Conservation (phyloP, 352 stramenopile genomes). For the Pythium dissimile region DNA sequence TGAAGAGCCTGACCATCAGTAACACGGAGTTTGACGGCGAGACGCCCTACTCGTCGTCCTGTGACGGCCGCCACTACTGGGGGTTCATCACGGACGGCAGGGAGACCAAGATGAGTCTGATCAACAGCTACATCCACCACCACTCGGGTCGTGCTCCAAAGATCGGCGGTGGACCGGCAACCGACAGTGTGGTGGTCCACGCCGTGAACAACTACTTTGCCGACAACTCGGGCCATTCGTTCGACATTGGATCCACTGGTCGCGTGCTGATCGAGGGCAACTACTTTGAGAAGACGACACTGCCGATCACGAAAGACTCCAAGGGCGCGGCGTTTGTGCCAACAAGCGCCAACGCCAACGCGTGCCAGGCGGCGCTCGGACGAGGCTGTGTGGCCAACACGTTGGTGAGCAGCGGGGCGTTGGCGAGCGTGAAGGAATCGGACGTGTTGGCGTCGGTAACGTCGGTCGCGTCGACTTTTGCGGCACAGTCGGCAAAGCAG, state of each 20-base stretch:
- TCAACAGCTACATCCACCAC: constrained; percentile 37
- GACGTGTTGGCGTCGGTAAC: neutral
- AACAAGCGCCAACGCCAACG: neutral
- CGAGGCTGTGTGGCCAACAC: constrained; percentile 5
- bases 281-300: constrained; percentile 14
- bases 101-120: constrained; percentile 24
- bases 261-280: constrained; percentile 12
- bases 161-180: constrained; percentile 14
- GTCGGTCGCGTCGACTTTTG: neutral
- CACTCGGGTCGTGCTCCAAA: constrained; percentile 36
- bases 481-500: neutral
- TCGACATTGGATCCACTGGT: neutral
- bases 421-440: neutral
- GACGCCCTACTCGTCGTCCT: constrained; percentile 37
- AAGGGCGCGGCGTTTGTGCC: neutral
- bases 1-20: constrained; percentile 34
- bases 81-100: constrained; percentile 30
- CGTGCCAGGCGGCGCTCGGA: neutral
- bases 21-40: constrained; percentile 51
- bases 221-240: constrained; percentile 15
- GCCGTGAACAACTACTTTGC: constrained; percentile 11
- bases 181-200: constrained; percentile 17
- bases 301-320: neutral
- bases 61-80: constrained; percentile 55
- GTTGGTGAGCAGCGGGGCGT: neutral